Percentiles rank a stretch among this genome's conserved stretches.
phyloP scores from a whole-genome alignment of 2,329 filamentous ascomycete genomes.

The Eutypa lata region DNA sequence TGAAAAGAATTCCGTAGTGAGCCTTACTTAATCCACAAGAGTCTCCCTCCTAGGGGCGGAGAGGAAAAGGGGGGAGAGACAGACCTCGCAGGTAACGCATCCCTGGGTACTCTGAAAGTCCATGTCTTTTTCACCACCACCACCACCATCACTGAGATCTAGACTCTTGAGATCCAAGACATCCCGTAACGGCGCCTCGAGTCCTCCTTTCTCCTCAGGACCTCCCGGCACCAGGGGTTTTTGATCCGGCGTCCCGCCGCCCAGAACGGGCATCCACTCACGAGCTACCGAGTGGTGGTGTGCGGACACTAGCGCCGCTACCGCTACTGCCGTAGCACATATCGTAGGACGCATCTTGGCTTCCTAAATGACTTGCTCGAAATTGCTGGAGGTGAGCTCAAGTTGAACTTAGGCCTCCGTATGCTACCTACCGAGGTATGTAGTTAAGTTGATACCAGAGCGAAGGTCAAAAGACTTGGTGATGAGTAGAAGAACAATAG shows the following conservation, averaged over 20 bases:
- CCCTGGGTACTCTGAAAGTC: constrained; percentile 18
- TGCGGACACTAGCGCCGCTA: neutral
- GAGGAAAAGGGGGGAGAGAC: constrained; percentile 1
- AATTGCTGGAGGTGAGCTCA: neutral
- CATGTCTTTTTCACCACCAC: constrained; percentile 5
- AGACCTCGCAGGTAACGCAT: constrained; percentile 30
- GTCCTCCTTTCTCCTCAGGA: neutral
- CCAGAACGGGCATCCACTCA: no score
- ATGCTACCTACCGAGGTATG: no score
- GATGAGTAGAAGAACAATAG: no score
- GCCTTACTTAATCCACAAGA: constrained; percentile 2
- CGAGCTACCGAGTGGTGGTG: neutral
- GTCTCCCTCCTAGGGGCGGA: neutral
- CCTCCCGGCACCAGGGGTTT: neutral
- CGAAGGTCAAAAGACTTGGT: no score
- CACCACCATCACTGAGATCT: constrained; percentile 1
- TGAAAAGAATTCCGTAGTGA: neutral
- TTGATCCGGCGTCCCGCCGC: neutral
- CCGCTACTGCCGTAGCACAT: neutral
- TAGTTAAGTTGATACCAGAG: no score
- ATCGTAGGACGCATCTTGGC: neutral
- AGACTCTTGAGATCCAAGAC: neutral
- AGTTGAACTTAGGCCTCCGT: no score
- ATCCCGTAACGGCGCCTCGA: neutral
- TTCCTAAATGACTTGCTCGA: neutral